phyloP scores from a whole-genome alignment of 108 stramenopile species.

The Conticribra guillardii region DNA sequence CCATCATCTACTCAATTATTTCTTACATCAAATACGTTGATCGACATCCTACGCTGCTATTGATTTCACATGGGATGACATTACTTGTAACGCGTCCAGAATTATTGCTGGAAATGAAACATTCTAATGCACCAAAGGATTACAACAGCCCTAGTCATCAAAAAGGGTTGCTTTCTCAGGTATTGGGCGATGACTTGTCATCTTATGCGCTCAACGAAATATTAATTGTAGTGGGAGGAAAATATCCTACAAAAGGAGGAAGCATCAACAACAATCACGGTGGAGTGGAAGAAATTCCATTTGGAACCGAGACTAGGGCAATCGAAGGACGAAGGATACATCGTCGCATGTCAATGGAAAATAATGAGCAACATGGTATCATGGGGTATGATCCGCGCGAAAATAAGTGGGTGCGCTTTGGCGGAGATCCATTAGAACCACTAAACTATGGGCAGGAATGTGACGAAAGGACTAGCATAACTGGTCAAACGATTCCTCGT shows the following conservation, averaged over 20 bases:
- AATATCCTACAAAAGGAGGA: constrained; percentile 23
- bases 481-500: background rate
- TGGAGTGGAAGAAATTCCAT: background rate
- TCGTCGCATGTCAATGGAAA: constrained; percentile 28
- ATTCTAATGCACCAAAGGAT: background rate
- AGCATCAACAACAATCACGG: too few relatives aligned
- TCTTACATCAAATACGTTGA: constrained; percentile 25
- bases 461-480: background rate
- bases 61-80: constrained; percentile 25
- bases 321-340: constrained; percentile 9
- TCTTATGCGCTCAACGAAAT: constrained; percentile 16
- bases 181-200: constrained; percentile 5
- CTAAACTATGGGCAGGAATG: background rate
- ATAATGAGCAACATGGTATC: constrained; percentile 20
- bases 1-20: constrained; percentile 20
- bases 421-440: constrained; percentile 31
- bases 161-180: constrained; percentile 1
- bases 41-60: constrained; percentile 19
- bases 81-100: constrained; percentile 21
- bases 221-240: constrained; percentile 32
- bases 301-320: background rate
- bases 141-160: background rate
- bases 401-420: constrained; percentile 26
- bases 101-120: constrained; percentile 23
- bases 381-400: constrained; percentile 24